Evolutionary conservation across 129 eudicot species (phyloP).

Genomic region (Erigeron canadensis): DNA sequence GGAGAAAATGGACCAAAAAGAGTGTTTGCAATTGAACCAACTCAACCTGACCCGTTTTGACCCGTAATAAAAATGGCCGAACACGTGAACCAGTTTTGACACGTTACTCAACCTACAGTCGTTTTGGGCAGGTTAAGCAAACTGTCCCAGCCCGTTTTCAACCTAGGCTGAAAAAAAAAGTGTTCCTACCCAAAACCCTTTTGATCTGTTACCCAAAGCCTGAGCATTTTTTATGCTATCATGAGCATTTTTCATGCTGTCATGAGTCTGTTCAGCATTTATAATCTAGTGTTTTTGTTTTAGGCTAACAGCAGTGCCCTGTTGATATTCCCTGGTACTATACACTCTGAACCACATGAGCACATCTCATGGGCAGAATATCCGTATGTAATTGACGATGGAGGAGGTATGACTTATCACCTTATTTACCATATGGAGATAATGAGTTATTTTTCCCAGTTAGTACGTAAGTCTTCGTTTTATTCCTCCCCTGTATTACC

Average conservation of each 20-base stretch:
- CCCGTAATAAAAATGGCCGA: not conserved
- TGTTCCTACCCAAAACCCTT: not conserved
- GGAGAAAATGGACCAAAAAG: not conserved
- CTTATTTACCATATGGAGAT: not conserved
- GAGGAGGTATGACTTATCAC: constrained; percentile 55
- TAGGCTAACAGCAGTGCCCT: constrained; percentile 60
- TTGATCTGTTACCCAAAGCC: not conserved
- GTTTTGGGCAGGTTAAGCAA: too few relatives aligned
- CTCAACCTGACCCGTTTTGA: not conserved
- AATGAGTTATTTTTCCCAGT: not conserved
- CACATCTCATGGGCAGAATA: constrained; percentile 74
- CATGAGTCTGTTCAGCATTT: not conserved
- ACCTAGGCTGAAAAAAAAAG: too few relatives aligned
- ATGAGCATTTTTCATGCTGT: too few relatives aligned
- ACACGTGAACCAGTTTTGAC: too few relatives aligned
- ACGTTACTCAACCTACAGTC: too few relatives aligned
- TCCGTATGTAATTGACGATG: constrained; percentile 60
- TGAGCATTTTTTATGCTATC: not conserved
- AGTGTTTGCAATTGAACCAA: not conserved
- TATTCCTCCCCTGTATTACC: constrained; percentile 6
- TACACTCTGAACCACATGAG: constrained; percentile 79
- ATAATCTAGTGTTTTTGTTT: constrained; percentile 23
- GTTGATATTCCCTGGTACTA: constrained; percentile 61
- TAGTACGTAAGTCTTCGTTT: not conserved
- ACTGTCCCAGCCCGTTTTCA: too few relatives aligned